A percentile compares a stretch with the other conserved stretches of the same genome.
These are phyloP conservation scores for Wakefieldia striispora DNA, from an alignment of 768 basidiomycete genomes.

Conservation along the genomic window DNA sequence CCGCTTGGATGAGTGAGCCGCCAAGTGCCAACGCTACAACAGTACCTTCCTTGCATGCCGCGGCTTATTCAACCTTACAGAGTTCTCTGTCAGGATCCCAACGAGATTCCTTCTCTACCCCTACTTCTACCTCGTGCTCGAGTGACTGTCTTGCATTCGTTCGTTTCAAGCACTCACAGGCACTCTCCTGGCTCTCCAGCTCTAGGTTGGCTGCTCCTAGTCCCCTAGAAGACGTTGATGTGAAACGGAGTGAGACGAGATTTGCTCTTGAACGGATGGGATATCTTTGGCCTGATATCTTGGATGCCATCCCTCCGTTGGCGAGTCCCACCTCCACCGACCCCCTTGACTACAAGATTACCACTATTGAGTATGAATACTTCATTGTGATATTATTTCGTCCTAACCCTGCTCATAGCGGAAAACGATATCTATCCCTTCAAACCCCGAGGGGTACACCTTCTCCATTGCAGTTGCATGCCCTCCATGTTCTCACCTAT, in stretches of 20 bases:
- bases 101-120: slow-evolving; percentile 2
- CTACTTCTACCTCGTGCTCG: not conserved
- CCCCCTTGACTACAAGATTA: slow-evolving; percentile 34
- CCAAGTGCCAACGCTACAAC: slow-evolving; percentile 33
- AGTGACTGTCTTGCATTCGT: slow-evolving; percentile 16
- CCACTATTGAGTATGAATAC: slow-evolving; percentile 19
- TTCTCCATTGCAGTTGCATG: slow-evolving; percentile 60
- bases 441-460: slow-evolving; percentile 44
- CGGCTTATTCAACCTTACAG: not conserved
- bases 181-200: slow-evolving; percentile 24
- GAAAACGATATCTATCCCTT: slow-evolving; percentile 52
- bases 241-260: slow-evolving; percentile 21
- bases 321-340: slow-evolving; percentile 10
- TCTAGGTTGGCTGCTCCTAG: slow-evolving; percentile 15
- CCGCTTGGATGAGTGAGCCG: slow-evolving; percentile 64
- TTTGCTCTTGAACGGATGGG: slow-evolving; percentile 33
- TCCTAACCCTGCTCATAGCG: slow-evolving; percentile 17
- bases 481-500: slow-evolving; percentile 36
- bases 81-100: not conserved
- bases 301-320: slow-evolving; percentile 38
- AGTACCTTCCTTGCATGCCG: slow-evolving; percentile 1
- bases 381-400: not conserved
- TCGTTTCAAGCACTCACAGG: slow-evolving; percentile 25
- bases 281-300: slow-evolving; percentile 42
- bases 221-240: slow-evolving; percentile 11